Base-by-base conservation (phyloP, 768 basidiomycete genomes). In the Panaeolus cyanescens region DNA sequence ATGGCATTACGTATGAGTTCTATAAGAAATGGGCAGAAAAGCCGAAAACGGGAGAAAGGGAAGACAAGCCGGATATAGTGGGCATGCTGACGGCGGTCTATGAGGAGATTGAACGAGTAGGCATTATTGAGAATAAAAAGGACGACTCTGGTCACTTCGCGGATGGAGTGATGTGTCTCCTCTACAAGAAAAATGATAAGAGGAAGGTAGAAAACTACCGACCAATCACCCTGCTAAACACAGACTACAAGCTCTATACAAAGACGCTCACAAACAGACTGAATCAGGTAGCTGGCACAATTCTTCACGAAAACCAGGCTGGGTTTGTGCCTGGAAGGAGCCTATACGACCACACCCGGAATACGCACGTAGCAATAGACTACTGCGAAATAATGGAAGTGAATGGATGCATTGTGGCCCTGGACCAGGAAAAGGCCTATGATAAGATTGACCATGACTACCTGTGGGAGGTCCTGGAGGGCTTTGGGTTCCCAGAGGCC, bases 401-500 rank as follows among this genome's bases (percentile, higher is more conserved):
- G 37, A 64, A 78, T 28, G 69, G 77, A 0, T n/a, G 53, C 0
- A 74, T 79, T 0, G 25, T 80, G 0, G 59, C 68, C 0, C 70
- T 79, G 0, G 77, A 79, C 65, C 77, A 79, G 60, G 77, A 79
- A 63, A 79, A 78, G n/a, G n/a, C n/a, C n/a, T n/a, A n/a, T n/a
- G n/a, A n/a, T n/a, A n/a, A n/a, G n/a, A n/a, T n/a, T n/a, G 60
- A 70, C 75, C 77, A 79, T 20, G 32, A 63, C 4, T 80, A 72
- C 67, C 61, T 79, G 1, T 69, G 69, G 67, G 36, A 57, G 10
- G 58, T 63, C 0, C 63, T 78, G 4, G 20, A 55, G 39, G 45
- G 55, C 5, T 67, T 66, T 12, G 33, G 56, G 2, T 32, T 78
- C 9, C 75, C 74, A 4, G 22, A 58, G 4, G 15, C 45, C 22